Conservation (phyloP, 768 basidiomycete species). For the Collybia mongolica region DNA sequence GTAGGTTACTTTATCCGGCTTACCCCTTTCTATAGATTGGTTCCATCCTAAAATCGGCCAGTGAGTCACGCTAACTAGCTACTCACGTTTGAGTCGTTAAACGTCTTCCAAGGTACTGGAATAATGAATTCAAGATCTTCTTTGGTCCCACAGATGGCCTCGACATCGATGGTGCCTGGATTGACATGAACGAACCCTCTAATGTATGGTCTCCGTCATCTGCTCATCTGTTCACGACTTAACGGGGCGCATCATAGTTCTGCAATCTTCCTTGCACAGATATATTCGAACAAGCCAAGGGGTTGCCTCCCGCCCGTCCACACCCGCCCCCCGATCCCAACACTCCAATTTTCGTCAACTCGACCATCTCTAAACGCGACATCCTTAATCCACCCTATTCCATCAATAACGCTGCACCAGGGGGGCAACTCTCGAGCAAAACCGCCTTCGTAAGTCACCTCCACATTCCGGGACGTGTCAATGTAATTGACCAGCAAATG, state of each 20-base stretch:
- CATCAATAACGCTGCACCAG: slow-evolving; percentile 51
- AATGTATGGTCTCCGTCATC: slow-evolving; percentile 38
- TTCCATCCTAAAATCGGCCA: slow-evolving; percentile 52
- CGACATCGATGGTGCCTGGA: slow-evolving; percentile 73
- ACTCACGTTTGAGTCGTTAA: neutral
- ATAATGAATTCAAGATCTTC: slow-evolving; percentile 55
- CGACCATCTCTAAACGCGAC: slow-evolving; percentile 21
- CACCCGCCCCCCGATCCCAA: slow-evolving; percentile 50
- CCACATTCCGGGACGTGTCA: neutral
- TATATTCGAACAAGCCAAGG: slow-evolving; percentile 57
- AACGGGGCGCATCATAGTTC: slow-evolving; percentile 38
- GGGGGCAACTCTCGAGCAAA: slow-evolving; percentile 46
- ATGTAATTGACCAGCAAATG: neutral
- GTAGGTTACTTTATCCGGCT: neutral
- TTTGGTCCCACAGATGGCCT: slow-evolving; percentile 52
- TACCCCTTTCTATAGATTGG: slow-evolving; percentile 43
- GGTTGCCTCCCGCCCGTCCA: slow-evolving; percentile 53
- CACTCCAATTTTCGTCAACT: slow-evolving; percentile 46
- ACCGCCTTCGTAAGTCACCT: slow-evolving; percentile 50
- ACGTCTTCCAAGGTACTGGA: slow-evolving; percentile 50
- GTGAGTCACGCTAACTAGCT: slow-evolving; percentile 24
- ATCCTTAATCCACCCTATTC: slow-evolving; percentile 54
- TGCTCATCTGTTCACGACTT: neutral
- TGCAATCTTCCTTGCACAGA: slow-evolving; percentile 61
- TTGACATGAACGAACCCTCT: slow-evolving; percentile 75